phyloP scores from a whole-genome alignment of 2,329 filamentous ascomycete species.

The Penicillium sp. region DNA sequence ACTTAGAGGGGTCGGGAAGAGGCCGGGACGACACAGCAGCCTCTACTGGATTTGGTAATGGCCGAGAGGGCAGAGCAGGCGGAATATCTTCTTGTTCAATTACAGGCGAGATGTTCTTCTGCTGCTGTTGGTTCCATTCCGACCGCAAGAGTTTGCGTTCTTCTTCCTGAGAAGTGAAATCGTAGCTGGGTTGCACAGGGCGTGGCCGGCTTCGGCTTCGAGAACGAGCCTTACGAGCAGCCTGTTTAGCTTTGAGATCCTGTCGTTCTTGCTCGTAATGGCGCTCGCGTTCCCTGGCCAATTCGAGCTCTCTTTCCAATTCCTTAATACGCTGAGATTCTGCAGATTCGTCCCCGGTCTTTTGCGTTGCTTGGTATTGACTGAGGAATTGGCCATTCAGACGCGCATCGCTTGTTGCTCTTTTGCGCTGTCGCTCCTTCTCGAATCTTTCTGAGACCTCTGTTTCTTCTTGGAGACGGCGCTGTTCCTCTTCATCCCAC shows the following conservation, averaged over 20 bases:
- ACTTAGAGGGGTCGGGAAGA: conserved; percentile 46
- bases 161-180: conserved; percentile 57
- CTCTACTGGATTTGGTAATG: conserved; percentile 20
- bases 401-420: conserved; percentile 60
- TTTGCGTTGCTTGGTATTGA: conserved; percentile 75
- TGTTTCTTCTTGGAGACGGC: conserved; percentile 66
- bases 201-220: conserved; percentile 28
- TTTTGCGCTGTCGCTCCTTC: conserved; percentile 61
- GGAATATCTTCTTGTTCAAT: conserved; percentile 15
- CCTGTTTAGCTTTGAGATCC: conserved; percentile 36
- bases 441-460: conserved; percentile 65
- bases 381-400: conserved; percentile 80
- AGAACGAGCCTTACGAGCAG: conserved; percentile 23
- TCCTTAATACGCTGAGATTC: conserved; percentile 71
- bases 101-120: conserved; percentile 20
- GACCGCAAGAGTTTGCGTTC: conserved; percentile 58
- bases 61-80: conserved; percentile 23
- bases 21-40: conserved; percentile 27
- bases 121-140: conserved; percentile 49
- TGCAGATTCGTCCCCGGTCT: conserved; percentile 39
- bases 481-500: conserved; percentile 75
- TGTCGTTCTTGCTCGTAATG: conserved; percentile 61
- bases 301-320: conserved; percentile 69
- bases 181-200: conserved; percentile 43
- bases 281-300: conserved; percentile 63